phyloP scores from a whole-genome alignment of 176 grass and related monocot genomes.

The Tillandsia leiboldiana region DNA sequence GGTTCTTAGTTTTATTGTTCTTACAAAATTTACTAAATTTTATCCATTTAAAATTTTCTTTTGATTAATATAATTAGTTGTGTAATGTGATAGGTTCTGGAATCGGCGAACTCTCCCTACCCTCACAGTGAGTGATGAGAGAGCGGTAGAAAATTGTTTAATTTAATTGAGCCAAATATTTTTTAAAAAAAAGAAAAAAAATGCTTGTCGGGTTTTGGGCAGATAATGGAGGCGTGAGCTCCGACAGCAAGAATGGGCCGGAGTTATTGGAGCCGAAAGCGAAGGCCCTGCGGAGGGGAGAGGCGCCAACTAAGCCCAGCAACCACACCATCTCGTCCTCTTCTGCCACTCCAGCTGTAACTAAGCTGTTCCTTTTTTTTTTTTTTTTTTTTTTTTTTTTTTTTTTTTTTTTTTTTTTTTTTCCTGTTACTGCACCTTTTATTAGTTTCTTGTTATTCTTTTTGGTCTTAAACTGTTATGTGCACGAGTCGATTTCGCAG shows the following conservation, averaged over 20 bases:
- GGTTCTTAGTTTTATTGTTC: not conserved
- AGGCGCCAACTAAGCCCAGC: slow-evolving; percentile 18
- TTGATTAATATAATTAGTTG: not conserved
- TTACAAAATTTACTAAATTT: not conserved
- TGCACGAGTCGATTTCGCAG: no score
- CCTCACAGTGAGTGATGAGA: slow-evolving; percentile 39
- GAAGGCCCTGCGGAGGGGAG: not conserved
- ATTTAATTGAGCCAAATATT: not conserved
- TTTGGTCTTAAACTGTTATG: not conserved
- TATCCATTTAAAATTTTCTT: not conserved
- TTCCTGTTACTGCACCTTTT: not conserved
- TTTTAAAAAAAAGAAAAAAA: not conserved
- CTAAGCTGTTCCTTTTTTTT: not conserved
- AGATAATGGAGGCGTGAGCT: not conserved
- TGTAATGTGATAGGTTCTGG: slow-evolving; percentile 29
- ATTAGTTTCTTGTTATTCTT: not conserved
- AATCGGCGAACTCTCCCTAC: slow-evolving; percentile 37
- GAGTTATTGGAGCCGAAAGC: slow-evolving; percentile 20
- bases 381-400: not conserved
- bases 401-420: not conserved
- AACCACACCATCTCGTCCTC: slow-evolving; percentile 27
- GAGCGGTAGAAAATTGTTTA: not conserved
- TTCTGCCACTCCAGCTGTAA: slow-evolving; percentile 34
- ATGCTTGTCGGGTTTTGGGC: not conserved
- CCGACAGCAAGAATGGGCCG: slow-evolving; percentile 10